phyloP scores from a whole-genome alignment of 2,329 filamentous ascomycete genomes.

The Sclerotinia trifoliorum region DNA sequence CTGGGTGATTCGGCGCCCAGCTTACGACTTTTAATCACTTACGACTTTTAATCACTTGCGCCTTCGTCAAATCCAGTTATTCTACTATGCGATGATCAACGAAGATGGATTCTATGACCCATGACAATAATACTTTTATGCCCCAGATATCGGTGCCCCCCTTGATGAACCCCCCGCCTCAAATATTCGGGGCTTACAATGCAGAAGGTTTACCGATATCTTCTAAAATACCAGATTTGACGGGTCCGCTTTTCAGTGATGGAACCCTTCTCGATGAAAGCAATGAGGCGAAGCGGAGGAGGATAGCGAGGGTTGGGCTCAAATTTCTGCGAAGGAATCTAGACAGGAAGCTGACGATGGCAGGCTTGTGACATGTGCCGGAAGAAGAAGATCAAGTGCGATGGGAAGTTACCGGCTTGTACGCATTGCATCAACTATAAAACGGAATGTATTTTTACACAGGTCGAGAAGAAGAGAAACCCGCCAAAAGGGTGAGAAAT shows the following conservation, averaged over 20 bases:
- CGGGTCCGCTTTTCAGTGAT: slow-evolving; percentile 61
- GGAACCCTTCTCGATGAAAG: slow-evolving; percentile 59
- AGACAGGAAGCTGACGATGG: slow-evolving; percentile 36
- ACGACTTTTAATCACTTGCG: neutral
- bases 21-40: neutral
- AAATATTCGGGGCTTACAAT: slow-evolving; percentile 65
- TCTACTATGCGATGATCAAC: slow-evolving; percentile 26
- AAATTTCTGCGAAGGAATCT: slow-evolving; percentile 9
- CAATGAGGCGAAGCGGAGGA: slow-evolving; percentile 69
- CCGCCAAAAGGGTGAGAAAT: slow-evolving; percentile 84
- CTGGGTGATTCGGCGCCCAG: neutral
- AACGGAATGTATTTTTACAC: slow-evolving; percentile 94
- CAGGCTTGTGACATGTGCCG: slow-evolving; percentile 71
- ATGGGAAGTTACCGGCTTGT: slow-evolving; percentile 91
- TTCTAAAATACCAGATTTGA: slow-evolving; percentile 56
- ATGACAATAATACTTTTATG: slow-evolving; percentile 43
- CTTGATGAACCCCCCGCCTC: slow-evolving; percentile 65
- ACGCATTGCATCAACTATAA: slow-evolving; percentile 98
- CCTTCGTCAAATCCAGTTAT: neutral
- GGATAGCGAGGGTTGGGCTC: slow-evolving; percentile 60
- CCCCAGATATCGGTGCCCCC: slow-evolving; percentile 59
- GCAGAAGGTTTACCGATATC: slow-evolving; percentile 59
- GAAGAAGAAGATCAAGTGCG: slow-evolving; percentile 97
- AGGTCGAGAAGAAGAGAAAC: slow-evolving; percentile 97
- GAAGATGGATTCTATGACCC: slow-evolving; percentile 28